Base-by-base conservation (phyloP, 2,329 filamentous ascomycete species). In the Pseudogymnoascus sp. region DNA sequence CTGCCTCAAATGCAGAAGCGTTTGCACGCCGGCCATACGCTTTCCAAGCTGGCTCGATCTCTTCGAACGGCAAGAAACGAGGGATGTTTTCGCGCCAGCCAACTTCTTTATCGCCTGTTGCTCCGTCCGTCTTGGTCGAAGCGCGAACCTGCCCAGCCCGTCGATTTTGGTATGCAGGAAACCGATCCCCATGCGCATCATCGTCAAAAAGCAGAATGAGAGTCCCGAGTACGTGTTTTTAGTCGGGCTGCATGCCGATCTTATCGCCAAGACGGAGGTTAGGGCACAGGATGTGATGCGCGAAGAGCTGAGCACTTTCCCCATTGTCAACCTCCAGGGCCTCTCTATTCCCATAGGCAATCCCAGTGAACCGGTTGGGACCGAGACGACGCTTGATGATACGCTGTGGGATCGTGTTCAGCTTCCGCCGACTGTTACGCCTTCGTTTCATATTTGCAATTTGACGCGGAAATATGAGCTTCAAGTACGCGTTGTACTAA, bases 121-220 rank as follows among this genome's bases (percentile, higher is more conserved):
- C 85, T 1, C 86, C 95, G 11, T 88, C 87, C 3, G 81, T 97
- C 45, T 93, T 97, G 68, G 78, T 88, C 61, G 84, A 84, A 69
- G 91, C 90, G 3, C 85, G 93, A 35, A n/a, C n/a, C 78, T 99
- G 33, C 95, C 95, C 0, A 90, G 92, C 71, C 95, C 95, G 3
- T 83, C 91, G 3, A 89, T 97, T 49, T 78, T 97, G 59, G 97
- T 93, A 0, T 96, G 93, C 77, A 96, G 96, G 73, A 84, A 93
- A 67, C 87, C 91, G 4, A 70, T 97, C 6, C 93, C 93, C 0
- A 79, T 97, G 2, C 84, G 91, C 1, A 77, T 99, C 7, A 78
- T 97, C 12, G 81, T 92, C 40, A 91, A 88, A 70, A 96, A 91
- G 72, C 77, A 92, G 21, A 88, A 83, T 62, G 80, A 88, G 16